phyloP scores from a whole-genome alignment of 2,329 filamentous ascomycete species.

The Colletotrichum incanum region DNA sequence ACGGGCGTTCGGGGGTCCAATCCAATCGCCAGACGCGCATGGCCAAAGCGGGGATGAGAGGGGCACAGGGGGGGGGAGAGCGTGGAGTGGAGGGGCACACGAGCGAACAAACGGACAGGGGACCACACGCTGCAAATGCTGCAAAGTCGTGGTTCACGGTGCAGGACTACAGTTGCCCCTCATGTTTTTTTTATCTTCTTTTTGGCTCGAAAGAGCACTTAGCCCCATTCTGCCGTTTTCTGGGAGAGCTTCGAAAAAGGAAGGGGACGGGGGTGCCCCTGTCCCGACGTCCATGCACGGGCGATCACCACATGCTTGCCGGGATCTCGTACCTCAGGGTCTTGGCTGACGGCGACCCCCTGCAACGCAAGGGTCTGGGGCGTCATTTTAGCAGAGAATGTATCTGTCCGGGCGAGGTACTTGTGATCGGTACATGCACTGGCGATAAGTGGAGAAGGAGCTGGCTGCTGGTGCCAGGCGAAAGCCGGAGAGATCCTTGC shows the following conservation, averaged over 20 bases:
- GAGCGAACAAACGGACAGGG: slow-evolving; percentile 31
- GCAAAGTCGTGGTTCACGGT: slow-evolving; percentile 2
- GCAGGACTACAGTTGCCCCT: slow-evolving; percentile 3
- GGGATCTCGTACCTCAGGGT: slow-evolving; percentile 31
- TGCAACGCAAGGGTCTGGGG: neutral
- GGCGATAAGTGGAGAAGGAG: neutral
- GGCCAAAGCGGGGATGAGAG: slow-evolving; percentile 18
- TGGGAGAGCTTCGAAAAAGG: slow-evolving; percentile 17
- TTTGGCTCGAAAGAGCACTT: neutral
- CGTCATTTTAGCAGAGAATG: neutral
- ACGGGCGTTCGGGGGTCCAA: slow-evolving; percentile 4
- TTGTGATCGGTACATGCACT: neutral
- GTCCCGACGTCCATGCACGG: slow-evolving; percentile 30
- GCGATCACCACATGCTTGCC: slow-evolving; percentile 42
- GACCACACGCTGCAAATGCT: neutral
- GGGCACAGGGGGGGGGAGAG: no score
- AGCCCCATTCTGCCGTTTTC: slow-evolving; percentile 25
- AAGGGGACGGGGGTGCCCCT: slow-evolving; percentile 18
- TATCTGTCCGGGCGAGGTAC: neutral
- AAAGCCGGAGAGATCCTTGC: slow-evolving; percentile 19
- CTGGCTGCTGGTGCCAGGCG: slow-evolving; percentile 22
- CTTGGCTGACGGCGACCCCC: slow-evolving; percentile 23
- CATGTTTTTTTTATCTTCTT: neutral
- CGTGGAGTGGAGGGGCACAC: slow-evolving; percentile 22
- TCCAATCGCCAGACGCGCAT: slow-evolving; percentile 32